Percentiles rank a stretch among this genome's conserved stretches.
phyloP scores from a whole-genome alignment of 495 filamentous ascomycete genomes.

The Geoglossum glabrum region DNA sequence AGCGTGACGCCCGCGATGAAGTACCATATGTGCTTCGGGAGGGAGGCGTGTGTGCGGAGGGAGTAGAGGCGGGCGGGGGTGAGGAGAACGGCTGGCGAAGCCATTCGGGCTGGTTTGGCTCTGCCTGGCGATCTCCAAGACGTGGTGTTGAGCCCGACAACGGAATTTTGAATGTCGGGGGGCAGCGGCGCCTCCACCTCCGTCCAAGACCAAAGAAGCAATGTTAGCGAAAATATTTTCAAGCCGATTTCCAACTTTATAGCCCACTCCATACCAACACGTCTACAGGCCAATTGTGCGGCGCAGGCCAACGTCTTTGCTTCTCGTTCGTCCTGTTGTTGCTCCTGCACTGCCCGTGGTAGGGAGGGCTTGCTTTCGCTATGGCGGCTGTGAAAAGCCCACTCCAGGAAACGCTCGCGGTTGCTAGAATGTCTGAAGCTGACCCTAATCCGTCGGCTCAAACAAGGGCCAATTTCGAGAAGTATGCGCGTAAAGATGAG shows the following conservation, averaged over 20 bases:
- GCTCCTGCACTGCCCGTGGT: not conserved
- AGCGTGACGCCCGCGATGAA: constrained; percentile 30
- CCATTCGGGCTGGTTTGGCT: not conserved
- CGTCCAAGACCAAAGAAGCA: not conserved
- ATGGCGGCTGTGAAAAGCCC: constrained; percentile 28
- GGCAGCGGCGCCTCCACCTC: not conserved
- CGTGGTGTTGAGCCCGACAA: not conserved
- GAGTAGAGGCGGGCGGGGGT: constrained; percentile 23
- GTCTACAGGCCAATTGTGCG: not conserved
- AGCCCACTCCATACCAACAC: not conserved
- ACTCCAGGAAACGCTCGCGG: constrained; percentile 61
- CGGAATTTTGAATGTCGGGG: not conserved
- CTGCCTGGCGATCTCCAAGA: too few relatives aligned
- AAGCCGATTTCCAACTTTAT: not conserved
- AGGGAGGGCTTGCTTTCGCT: not conserved
- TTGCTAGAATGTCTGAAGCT: constrained; percentile 24
- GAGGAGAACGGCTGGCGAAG: not conserved
- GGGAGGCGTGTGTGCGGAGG: constrained; percentile 23
- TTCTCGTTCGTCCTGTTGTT: not conserved
- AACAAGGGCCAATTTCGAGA: constrained; percentile 51
- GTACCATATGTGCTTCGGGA: constrained; percentile 32
- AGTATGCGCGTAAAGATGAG: constrained; percentile 55
- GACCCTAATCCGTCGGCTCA: constrained; percentile 38
- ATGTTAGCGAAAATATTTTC: constrained; percentile 1
- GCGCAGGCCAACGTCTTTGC: not conserved